Evolutionary conservation across 129 eudicot species (phyloP), one percentile per base, ranked within the genome.

Genomic region (Kitagawia praeruptora): DNA sequence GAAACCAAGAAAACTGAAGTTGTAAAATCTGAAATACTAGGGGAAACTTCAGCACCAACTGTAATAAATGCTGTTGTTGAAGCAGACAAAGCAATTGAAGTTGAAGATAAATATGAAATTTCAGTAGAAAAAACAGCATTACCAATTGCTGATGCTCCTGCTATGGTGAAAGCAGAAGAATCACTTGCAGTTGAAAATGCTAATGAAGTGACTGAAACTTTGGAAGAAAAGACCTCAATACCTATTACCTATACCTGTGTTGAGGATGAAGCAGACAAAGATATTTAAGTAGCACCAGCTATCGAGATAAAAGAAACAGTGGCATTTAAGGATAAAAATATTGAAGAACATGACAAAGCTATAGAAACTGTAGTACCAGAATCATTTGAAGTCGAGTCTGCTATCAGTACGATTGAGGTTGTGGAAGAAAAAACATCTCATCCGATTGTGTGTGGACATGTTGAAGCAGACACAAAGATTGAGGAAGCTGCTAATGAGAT

Each of bases 141-240:
- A 10, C 56, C 38, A 44, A 23, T 19, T 51, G 46, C n/a, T 37
- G 79, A 51, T 76, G 45, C 67, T 53, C 79, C 79, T 76, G 67
- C n/a, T 51, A 11, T 41, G 38, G 67, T 54, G 11, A 40, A 49
- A 48, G 70, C 27, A 31, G 47, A 53, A 4, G 77, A 73, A 73
- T 73, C 54, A 73, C 12, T 44, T 11, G 15, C 31, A 31, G 73
- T 67, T 13, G 73, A 67, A 31, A 13, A 41, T 13, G 73, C 73
- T 13, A 67, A 28, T 1, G 42, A 67, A 34, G 41, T 31, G 41
- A 67, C 73, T 31, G 73, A 31, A 67, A 75, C 48, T 49, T 48
- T 42, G 39, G 56, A 3, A 74, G 77, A 44, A 12, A 74, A 44
- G 46, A 74, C 77, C 44, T n/a, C 54, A 23, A 13, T 16, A 73